Percentiles rank a stretch among this genome's conserved stretches.
These are phyloP conservation scores for Nemania bipapillata DNA, from an alignment of 2,329 filamentous ascomycete species.

Conservation along the genomic window DNA sequence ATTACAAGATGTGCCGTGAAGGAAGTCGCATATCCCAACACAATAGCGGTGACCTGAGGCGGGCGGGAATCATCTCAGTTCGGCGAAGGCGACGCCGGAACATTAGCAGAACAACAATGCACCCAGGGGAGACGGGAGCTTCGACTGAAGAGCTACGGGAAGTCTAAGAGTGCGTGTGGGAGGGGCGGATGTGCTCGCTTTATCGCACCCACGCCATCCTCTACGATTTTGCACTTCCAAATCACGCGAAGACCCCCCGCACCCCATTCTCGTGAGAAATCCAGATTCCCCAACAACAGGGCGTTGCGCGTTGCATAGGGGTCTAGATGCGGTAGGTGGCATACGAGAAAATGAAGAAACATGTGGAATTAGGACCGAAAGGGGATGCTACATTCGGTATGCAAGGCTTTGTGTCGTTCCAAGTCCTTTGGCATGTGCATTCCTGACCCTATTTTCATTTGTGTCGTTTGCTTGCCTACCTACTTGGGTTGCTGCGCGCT, in stretches of 20 bases:
- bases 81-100: not conserved
- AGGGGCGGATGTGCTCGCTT: slow-evolving; percentile 15
- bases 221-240: slow-evolving; percentile 26
- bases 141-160: not conserved
- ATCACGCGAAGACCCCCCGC: slow-evolving; percentile 23
- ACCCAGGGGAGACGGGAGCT: not conserved
- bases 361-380: not conserved
- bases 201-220: too few species aligned
- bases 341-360: slow-evolving; percentile 1
- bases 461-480: too few species aligned
- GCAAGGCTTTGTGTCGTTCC: not conserved
- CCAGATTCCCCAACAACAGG: slow-evolving; percentile 19
- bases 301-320: slow-evolving; percentile 27
- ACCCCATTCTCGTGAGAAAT: not conserved
- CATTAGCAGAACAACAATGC: not conserved
- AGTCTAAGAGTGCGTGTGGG: not conserved
- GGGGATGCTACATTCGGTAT: not conserved
- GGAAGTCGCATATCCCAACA: slow-evolving; percentile 1
- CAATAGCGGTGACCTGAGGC: not conserved
- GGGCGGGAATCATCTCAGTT: not conserved
- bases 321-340: slow-evolving; percentile 11
- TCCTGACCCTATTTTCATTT: too few species aligned
- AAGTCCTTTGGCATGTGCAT: not conserved
- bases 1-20: not conserved
- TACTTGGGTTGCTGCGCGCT: too few species aligned